Evolutionary conservation across 2,329 filamentous ascomycete species (phyloP), one percentile per base, ranked within the genome.

Genomic region (Aspergillus uvarum): DNA sequence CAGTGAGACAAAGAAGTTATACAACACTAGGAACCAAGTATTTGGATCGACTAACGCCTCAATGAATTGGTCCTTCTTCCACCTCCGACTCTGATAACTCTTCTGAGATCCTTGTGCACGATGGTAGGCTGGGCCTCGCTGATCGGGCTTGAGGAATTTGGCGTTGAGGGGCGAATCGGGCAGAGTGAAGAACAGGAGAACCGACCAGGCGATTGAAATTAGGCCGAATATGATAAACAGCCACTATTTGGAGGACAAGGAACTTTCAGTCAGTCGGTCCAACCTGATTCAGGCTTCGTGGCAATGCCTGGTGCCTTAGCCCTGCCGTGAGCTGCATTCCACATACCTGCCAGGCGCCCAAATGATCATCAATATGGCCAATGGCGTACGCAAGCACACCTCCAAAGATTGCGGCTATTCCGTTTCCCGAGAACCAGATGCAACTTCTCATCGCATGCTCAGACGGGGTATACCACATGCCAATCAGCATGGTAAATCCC

Each of bases 31-130:
- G 0, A 70, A 59, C 66, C 72, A 76, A 1, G 68, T 68, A 51
- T 76, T 73, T 3, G 68, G 67, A 57, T 77, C 75, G 7, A 59
- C 60, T 6, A 76, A 56, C 0, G 72, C 71, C 61, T 77, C 74
- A 7, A 66, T 51, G 38, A 74, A 67, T 60, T 77, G 75, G 22
- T 52, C 53, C 42, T 51, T 51, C 19, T 61, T 59, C 61, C 61
- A 63, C 24, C 55, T 32, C 2, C 56, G 52, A n/a, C 52, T 54
- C 10, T 54, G 52, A 5, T 54, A 47, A 38, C 42, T 54, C 38
- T 54, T 54, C 11, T 54, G 52, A 14, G 21, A 54, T 54, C 24
- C 38, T 12, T 54, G 52, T 47, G 52, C 52, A 42, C 52, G 52
- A 14, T 24, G 24, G 38, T 54, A 54, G 38, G 61, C 63, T 11